These are phyloP conservation scores for Mycosphaerelloides madeirae DNA, from an alignment of 2,329 filamentous ascomycete genomes.

Conservation along the genomic window DNA sequence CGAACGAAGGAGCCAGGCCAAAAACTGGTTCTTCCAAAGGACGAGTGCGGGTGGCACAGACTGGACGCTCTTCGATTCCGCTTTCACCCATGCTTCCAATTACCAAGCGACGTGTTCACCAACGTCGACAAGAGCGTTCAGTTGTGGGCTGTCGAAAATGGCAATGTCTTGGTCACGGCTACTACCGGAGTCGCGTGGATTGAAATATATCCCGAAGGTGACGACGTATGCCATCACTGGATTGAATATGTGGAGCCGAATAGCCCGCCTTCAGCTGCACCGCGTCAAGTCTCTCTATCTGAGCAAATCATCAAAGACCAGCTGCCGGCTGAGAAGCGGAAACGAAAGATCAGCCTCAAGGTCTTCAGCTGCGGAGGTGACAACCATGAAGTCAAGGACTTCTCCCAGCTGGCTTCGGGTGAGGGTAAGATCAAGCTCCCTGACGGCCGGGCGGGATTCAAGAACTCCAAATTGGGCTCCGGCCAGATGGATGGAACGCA, in stretches of 20 bases:
- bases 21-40: conserved; percentile 65
- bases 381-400: conserved; percentile 70
- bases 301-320: conserved; percentile 69
- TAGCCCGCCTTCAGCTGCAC: conserved; percentile 53
- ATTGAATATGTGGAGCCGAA: conserved; percentile 69
- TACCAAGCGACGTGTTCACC: conserved; percentile 66
- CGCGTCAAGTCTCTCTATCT: conserved; percentile 67
- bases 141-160: conserved; percentile 77
- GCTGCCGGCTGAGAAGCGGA: conserved; percentile 68
- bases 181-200: conserved; percentile 78
- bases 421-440: conserved; percentile 69
- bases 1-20: conserved; percentile 76
- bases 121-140: conserved; percentile 72
- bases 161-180: conserved; percentile 71
- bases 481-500: conserved; percentile 67
- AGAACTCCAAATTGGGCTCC: conserved; percentile 67
- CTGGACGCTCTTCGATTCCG: conserved; percentile 85
- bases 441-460: conserved; percentile 68
- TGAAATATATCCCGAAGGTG: conserved; percentile 75
- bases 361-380: conserved; percentile 74
- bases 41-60: conserved; percentile 89
- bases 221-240: conserved; percentile 73
- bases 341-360: conserved; percentile 62
- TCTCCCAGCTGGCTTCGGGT: conserved; percentile 65
- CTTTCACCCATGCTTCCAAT: conserved; percentile 81